Evolutionary conservation across 306 rosid genomes (phyloP).

Genomic region (Dicorynia guianensis): DNA sequence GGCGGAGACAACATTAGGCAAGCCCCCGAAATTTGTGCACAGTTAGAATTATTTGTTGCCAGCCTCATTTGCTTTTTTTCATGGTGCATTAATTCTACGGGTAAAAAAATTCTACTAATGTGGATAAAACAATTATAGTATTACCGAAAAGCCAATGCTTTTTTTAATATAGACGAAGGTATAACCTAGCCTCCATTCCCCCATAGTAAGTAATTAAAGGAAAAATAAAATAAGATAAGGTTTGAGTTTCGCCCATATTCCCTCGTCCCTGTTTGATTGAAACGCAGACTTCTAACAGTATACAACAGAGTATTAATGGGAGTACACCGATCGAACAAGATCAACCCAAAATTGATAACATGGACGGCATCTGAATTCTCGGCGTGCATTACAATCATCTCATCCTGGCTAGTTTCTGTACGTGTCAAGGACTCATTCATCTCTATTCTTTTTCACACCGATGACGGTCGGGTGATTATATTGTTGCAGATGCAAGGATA

Average conservation of each 20-base stretch:
- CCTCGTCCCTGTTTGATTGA: too few species aligned
- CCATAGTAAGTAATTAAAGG: too few species aligned
- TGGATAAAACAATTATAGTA: too few species aligned
- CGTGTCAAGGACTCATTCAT: not conserved
- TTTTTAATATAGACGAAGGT: too few species aligned
- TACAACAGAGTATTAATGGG: not conserved
- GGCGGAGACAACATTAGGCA: not conserved
- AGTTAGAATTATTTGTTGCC: not conserved
- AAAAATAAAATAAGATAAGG: too few species aligned
- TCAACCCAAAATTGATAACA: constrained; percentile 2
- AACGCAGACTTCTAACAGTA: too few species aligned
- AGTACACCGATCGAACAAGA: not conserved
- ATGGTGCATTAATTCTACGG: too few species aligned
- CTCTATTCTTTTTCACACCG: not conserved
- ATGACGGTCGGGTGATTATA: constrained; percentile 40
- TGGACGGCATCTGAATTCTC: constrained; percentile 32
- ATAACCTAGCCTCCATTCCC: too few species aligned
- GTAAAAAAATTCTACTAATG: too few species aligned
- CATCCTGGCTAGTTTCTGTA: not conserved
- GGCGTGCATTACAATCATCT: not conserved
- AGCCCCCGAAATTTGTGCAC: not conserved
- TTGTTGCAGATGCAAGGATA: constrained; percentile 30
- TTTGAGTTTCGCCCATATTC: too few species aligned
- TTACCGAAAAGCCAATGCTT: too few species aligned
- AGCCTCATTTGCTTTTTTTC: not conserved